Percentiles rank a stretch among this genome's conserved stretches.
Evolutionary conservation across 2,329 filamentous ascomycete species (phyloP).

Genomic region (Cadophora sp.): DNA sequence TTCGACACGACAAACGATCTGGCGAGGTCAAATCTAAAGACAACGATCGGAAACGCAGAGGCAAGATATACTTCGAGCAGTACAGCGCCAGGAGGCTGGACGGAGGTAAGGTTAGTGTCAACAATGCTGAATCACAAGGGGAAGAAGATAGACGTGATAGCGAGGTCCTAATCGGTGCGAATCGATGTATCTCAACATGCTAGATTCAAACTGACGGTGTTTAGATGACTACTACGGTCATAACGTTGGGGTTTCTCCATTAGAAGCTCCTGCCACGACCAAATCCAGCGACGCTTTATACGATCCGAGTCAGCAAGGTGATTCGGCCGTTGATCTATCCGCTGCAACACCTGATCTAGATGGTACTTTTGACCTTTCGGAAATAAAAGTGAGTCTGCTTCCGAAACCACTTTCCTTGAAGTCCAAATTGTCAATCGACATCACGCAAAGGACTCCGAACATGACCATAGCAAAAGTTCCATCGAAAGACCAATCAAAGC

Average conservation of each 20-base stretch:
- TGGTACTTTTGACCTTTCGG: neutral
- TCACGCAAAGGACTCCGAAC: no score
- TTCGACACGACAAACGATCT: neutral
- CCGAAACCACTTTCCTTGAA: neutral
- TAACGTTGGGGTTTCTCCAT: no score
- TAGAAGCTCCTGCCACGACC: no score
- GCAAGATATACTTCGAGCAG: neutral
- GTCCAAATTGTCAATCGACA: neutral
- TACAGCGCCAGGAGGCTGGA: no score
- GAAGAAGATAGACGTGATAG: neutral
- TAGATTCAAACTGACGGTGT: no score
- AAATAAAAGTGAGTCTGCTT: neutral
- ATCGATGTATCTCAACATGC: no score
- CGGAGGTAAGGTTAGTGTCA: no score
- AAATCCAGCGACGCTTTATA: no score
- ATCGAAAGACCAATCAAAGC: neutral
- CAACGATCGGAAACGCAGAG: neutral
- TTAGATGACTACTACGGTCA: no score
- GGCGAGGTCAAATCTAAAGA: neutral
- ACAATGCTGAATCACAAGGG: no score
- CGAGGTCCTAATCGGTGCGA: no score
- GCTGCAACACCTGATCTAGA: neutral
- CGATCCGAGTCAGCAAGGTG: neutral
- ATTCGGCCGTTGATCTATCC: neutral
- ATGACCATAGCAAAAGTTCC: neutral